phyloP scores from a whole-genome alignment of 805 yeast species.

The Hanseniaspora guilliermondii region DNA sequence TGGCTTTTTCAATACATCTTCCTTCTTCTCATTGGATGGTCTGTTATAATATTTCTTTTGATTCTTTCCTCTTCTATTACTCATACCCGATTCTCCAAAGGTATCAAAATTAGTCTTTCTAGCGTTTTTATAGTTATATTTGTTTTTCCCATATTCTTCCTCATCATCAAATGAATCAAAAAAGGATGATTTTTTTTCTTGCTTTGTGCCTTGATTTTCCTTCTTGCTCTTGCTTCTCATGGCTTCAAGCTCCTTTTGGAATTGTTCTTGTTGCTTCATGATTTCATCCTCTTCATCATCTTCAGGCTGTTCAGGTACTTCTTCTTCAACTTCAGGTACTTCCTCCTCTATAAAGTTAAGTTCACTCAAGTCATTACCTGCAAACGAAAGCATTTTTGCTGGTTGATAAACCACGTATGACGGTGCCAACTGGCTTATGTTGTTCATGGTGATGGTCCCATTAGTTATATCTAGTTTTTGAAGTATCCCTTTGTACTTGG shows the following conservation, averaged over 20 bases:
- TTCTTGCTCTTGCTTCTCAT: slow-evolving; percentile 6
- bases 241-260: slow-evolving; percentile 12
- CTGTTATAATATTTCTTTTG: slow-evolving; percentile 9
- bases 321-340: background rate
- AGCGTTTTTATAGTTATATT: slow-evolving; percentile 35
- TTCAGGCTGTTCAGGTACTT: slow-evolving; percentile 1
- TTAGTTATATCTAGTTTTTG: slow-evolving; percentile 41
- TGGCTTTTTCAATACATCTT: background rate
- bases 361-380: slow-evolving; percentile 87
- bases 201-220: background rate
- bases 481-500: slow-evolving; percentile 80
- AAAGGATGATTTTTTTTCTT: slow-evolving; percentile 6
- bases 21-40: background rate
- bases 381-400: slow-evolving; percentile 61
- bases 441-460: slow-evolving; percentile 42
- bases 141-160: slow-evolving; percentile 15
- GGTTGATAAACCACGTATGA: slow-evolving; percentile 21
- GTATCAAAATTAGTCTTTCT: slow-evolving; percentile 65
- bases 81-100: slow-evolving; percentile 58
- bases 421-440: slow-evolving; percentile 64
- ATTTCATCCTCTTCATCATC: slow-evolving; percentile 1
- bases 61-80: slow-evolving; percentile 22
- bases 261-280: slow-evolving; percentile 7
- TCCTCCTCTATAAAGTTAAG: slow-evolving; percentile 58
- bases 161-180: slow-evolving; percentile 17